phyloP scores from a whole-genome alignment of 768 basidiomycete genomes.

The Auriscalpium orientale region DNA sequence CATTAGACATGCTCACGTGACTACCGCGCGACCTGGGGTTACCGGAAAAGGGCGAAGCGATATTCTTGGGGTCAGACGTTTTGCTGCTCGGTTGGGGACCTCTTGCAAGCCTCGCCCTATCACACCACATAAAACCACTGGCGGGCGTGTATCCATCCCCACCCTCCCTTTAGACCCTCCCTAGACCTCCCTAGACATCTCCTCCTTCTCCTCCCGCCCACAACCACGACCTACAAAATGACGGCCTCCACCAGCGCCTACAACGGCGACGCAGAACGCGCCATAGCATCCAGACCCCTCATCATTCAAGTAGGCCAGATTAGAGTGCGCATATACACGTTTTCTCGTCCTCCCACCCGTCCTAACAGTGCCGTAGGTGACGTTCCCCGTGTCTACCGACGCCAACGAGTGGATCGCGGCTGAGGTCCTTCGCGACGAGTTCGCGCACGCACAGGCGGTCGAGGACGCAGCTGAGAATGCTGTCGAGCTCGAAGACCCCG shows the following conservation, averaged over 20 bases:
- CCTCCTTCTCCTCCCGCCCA: conserved; percentile 4
- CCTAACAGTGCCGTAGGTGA: conserved; percentile 41
- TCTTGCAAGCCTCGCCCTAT: neutral
- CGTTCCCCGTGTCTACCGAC: conserved; percentile 80
- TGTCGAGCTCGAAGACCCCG: conserved; percentile 42
- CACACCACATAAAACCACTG: neutral
- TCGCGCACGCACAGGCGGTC: conserved; percentile 56
- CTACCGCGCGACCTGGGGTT: conserved; percentile 10
- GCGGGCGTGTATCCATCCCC: neutral
- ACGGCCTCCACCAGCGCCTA: conserved; percentile 14
- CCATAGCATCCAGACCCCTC: conserved; percentile 29
- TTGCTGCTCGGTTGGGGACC: conserved; percentile 11
- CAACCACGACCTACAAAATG: conserved; percentile 21
- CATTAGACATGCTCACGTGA: conserved; percentile 6
- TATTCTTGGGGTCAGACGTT: conserved; percentile 11
- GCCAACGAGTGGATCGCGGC: conserved; percentile 86
- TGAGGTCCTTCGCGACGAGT: conserved; percentile 87
- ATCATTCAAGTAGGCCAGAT: conserved; percentile 24
- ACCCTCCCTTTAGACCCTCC: conserved; percentile 6
- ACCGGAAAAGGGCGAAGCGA: conserved; percentile 2
- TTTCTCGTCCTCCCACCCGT: conserved; percentile 1
- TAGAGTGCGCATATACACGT: conserved; percentile 26
- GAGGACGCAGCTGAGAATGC: conserved; percentile 49
- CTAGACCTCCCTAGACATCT: conserved; percentile 8
- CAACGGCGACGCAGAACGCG: conserved; percentile 23